Percentiles rank a stretch among this genome's conserved stretches.
phyloP scores from a whole-genome alignment of 331 rosid species.

The Rosa hybrid region DNA sequence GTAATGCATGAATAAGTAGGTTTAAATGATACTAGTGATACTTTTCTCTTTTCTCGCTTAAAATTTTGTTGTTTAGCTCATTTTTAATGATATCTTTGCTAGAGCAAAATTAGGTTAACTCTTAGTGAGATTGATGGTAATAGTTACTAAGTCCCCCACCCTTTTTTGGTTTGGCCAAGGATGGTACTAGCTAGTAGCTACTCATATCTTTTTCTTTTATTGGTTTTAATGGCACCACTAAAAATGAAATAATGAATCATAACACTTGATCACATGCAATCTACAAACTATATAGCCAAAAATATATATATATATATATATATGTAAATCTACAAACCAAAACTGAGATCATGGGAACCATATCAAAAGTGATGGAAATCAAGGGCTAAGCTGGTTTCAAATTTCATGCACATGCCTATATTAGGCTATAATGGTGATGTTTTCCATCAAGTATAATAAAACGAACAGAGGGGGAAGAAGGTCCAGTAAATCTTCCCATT shows the following conservation, averaged over 20 bases:
- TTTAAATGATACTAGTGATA: neutral
- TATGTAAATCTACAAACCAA: neutral
- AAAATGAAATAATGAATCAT: neutral
- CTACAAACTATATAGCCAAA: neutral
- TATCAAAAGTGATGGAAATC: slow-evolving; percentile 21
- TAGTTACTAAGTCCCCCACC: neutral
- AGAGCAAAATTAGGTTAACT: neutral
- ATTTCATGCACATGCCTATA: neutral
- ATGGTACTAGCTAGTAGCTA: neutral
- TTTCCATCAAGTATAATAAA: slow-evolving; percentile 29
- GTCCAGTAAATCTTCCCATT: slow-evolving; percentile 15
- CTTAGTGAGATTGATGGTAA: neutral
- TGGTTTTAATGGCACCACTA: neutral
- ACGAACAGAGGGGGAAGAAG: slow-evolving; percentile 19
- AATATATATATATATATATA: too few species aligned
- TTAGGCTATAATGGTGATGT: neutral
- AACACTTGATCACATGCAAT: neutral
- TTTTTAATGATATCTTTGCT: neutral
- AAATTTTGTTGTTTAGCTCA: neutral
- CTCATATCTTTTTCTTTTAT: neutral
- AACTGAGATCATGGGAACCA: neutral
- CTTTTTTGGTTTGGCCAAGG: neutral
- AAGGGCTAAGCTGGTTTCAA: slow-evolving; percentile 16
- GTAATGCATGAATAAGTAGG: neutral
- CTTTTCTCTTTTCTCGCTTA: neutral